These are phyloP conservation scores for Solanum bulbocastanum DNA, from an alignment of 257 asterid species.

Conservation along the genomic window DNA sequence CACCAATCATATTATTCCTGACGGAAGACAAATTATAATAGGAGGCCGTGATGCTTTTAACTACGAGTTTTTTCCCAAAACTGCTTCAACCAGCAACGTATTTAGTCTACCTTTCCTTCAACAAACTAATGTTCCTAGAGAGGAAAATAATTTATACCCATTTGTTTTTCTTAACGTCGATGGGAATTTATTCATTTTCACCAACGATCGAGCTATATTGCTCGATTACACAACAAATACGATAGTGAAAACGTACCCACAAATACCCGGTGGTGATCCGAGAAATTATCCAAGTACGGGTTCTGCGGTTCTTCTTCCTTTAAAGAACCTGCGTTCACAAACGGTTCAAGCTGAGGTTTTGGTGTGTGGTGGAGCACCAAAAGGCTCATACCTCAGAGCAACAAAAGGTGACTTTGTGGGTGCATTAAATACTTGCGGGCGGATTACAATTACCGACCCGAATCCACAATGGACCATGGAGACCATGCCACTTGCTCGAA, in stretches of 20 bases:
- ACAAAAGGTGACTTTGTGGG: not conserved
- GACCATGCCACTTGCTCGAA: constrained; percentile 31
- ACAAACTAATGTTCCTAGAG: constrained; percentile 4
- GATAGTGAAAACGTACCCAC: not conserved
- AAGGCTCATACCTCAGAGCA: constrained; percentile 13
- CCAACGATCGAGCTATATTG: constrained; percentile 20
- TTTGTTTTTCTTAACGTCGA: constrained; percentile 17
- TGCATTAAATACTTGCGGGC: constrained; percentile 33
- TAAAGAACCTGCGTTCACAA: constrained; percentile 9
- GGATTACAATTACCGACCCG: constrained; percentile 21
- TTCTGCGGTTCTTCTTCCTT: constrained; percentile 10
- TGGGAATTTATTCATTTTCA: not conserved
- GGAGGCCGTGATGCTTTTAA: constrained; percentile 13
- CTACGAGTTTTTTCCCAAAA: constrained; percentile 13
- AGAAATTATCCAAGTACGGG: not conserved
- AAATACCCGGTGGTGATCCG: not conserved
- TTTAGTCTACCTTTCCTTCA: not conserved
- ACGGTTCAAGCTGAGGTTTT: constrained; percentile 15
- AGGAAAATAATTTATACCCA: constrained; percentile 18
- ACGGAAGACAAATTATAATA: constrained; percentile 8
- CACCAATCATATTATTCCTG: constrained; percentile 13
- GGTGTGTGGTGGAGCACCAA: constrained; percentile 47
- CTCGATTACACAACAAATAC: constrained; percentile 11
- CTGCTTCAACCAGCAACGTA: not conserved
- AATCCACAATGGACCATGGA: constrained; percentile 43